Percentiles rank a stretch among this genome's conserved stretches.
These are phyloP conservation scores for Pelargonium cotyledonis DNA, from an alignment of 441 rosid species.

Conservation along the genomic window DNA sequence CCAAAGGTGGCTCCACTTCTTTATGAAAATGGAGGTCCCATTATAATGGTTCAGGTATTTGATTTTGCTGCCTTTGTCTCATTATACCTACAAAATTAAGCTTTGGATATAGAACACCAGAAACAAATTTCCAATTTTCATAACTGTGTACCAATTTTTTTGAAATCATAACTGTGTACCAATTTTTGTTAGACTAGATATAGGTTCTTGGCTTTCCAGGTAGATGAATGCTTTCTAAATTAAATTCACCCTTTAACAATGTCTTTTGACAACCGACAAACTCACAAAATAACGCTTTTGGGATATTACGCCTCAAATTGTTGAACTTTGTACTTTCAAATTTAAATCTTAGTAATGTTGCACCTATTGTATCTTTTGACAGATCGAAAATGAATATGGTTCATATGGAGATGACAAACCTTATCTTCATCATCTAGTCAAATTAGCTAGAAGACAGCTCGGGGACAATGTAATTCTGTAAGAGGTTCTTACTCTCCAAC, in stretches of 20 bases:
- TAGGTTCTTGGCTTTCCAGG: background rate
- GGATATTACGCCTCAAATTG: slow-evolving; percentile 16
- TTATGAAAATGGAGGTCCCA: slow-evolving; percentile 77
- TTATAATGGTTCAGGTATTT: slow-evolving; percentile 87
- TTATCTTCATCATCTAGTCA: slow-evolving; percentile 65
- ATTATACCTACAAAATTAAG: background rate
- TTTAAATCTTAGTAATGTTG: slow-evolving; percentile 7
- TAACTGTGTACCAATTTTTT: background rate
- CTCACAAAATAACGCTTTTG: background rate
- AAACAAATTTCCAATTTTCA: background rate
- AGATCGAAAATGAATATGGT: slow-evolving; percentile 97
- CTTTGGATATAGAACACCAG: background rate
- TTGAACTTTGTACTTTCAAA: slow-evolving; percentile 10
- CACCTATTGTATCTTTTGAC: slow-evolving; percentile 24
- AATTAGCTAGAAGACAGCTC: slow-evolving; percentile 55
- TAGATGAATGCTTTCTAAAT: background rate
- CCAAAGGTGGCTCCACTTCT: slow-evolving; percentile 66
- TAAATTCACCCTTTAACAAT: background rate
- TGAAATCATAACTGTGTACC: background rate
- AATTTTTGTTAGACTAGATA: background rate
- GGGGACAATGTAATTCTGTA: slow-evolving; percentile 65
- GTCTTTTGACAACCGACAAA: background rate
- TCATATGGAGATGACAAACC: slow-evolving; percentile 86
- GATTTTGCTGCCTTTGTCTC: background rate
- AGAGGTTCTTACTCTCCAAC: slow-evolving; percentile 26